Evolutionary conservation across 352 stramenopile species (phyloP).

Genomic region (Globisporangium paddicum): DNA sequence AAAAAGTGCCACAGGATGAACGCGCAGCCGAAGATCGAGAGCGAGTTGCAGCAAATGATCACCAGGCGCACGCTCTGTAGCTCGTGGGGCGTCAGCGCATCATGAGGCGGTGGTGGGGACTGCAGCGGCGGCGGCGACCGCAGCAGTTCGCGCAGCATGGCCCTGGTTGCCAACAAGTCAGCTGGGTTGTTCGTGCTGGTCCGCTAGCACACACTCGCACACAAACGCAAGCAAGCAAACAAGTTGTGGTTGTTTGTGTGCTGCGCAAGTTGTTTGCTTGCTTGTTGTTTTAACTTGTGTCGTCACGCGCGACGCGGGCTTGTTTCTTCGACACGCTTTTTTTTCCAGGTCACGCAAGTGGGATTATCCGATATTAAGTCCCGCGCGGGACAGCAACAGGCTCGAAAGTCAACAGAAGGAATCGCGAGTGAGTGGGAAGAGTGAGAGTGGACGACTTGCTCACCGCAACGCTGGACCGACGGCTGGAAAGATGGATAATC

Average conservation of each 20-base stretch:
- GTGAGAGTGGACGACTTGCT: no score
- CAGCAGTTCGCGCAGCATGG: conserved; percentile 12
- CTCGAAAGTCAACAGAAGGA: no score
- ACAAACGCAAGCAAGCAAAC: neutral
- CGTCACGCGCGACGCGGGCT: neutral
- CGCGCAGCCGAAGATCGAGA: conserved; percentile 41
- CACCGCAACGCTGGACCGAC: neutral
- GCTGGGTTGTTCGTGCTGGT: neutral
- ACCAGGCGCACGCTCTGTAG: conserved; percentile 26
- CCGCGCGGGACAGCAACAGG: no score
- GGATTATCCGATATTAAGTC: no score
- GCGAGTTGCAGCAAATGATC: conserved; percentile 30
- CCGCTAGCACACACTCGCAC: neutral
- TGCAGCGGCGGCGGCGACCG: neutral
- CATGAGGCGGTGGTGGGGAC: no score
- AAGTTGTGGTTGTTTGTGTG: neutral
- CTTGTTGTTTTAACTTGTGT: neutral
- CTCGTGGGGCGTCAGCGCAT: conserved; percentile 24
- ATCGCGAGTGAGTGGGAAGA: no score
- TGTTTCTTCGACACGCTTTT: neutral
- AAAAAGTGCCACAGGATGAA: conserved; percentile 50
- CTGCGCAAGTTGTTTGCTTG: neutral
- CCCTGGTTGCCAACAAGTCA: neutral
- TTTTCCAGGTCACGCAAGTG: neutral
- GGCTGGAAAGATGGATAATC: neutral